Base-by-base conservation (phyloP, 2,329 filamentous ascomycete genomes). In the Stachybotrys echinatus region DNA sequence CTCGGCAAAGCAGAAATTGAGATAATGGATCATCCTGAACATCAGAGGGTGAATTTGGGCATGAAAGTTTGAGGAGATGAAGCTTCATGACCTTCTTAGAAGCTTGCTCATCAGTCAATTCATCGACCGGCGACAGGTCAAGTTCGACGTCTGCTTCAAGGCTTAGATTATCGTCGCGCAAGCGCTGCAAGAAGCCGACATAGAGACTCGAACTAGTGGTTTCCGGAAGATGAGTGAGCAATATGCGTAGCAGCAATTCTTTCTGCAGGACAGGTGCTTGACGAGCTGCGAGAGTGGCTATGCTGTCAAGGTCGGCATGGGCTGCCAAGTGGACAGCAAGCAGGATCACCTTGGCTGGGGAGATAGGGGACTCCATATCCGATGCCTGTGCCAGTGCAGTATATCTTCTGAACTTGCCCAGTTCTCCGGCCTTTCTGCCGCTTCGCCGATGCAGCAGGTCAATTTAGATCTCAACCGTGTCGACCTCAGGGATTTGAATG, bases 201-300 rank as follows among this genome's bases (percentile, higher is more conserved):
- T 92, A 92, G 43, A 73, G 64, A n/a, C 68, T 68, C 5, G 89
- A 83, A 5, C 79, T 79, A 5, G 83, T 62, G 42, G 79, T 85
- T 66, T 92, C 88, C 22, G 90, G 89, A 1, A 95, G 75, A 62
- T 86, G 89, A 19, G 85, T 89, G 43, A 95, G 76, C 20, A 95
- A 70, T 48, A 94, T 83, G 42, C 86, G 83, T 51, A 94, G 74
- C 21, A 89, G 64, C 14, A 90, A 71, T 50, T 87, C 81, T 42
- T 79, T 76, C 23, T 78, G 74, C 49, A 94, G 73, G 37, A 84
- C 75, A 49, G 77, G 71, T 48, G 70, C 67, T 57, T 87, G 72
- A 38, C 74, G 71, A 20, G 77, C 73, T 48, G 81, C 76, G 54
- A 94, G 73, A 48, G 73, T 74, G 50, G 79, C 75, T 52, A 94